These are phyloP conservation scores for Moesziomyces sp. DNA, from an alignment of 1,284 basidiomycete species.

Conservation along the genomic window DNA sequence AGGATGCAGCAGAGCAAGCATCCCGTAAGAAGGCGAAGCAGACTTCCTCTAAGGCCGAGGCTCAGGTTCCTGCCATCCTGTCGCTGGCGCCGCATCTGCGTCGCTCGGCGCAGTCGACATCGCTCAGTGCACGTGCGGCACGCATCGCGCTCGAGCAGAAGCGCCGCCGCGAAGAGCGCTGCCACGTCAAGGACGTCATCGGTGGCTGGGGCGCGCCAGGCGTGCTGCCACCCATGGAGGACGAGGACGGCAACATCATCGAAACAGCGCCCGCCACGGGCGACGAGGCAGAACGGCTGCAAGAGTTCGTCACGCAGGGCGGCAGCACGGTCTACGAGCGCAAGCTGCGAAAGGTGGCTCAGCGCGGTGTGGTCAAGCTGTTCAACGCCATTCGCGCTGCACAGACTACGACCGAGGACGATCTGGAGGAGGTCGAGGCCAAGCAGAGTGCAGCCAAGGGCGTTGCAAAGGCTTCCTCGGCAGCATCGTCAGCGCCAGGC, in stretches of 20 bases:
- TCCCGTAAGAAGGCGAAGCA: slow-evolving; percentile 9
- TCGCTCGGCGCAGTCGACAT: slow-evolving; percentile 52
- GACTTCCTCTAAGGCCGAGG: slow-evolving; percentile 10
- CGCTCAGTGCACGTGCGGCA: slow-evolving; percentile 60
- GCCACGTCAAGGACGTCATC: slow-evolving; percentile 64
- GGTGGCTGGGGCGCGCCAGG: slow-evolving; percentile 66
- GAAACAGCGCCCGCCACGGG: slow-evolving; percentile 13
- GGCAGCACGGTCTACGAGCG: slow-evolving; percentile 61
- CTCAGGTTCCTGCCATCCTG: slow-evolving; percentile 49
- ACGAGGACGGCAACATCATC: slow-evolving; percentile 47
- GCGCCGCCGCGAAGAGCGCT: slow-evolving; percentile 57
- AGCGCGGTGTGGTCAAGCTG: slow-evolving; percentile 66
- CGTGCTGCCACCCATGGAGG: slow-evolving; percentile 39
- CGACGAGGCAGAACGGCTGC: slow-evolving; percentile 25
- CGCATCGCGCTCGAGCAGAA: slow-evolving; percentile 60
- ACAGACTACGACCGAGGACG: slow-evolving; percentile 59
- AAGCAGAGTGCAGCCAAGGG: slow-evolving; percentile 24
- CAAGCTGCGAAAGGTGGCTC: slow-evolving; percentile 63
- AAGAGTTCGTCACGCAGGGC: slow-evolving; percentile 51
- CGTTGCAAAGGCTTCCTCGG: neutral
- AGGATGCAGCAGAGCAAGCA: slow-evolving; percentile 9
- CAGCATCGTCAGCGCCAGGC: neutral
- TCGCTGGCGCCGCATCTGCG: slow-evolving; percentile 64
- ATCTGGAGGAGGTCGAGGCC: slow-evolving; percentile 49
- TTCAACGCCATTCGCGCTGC: slow-evolving; percentile 67